A percentile compares a stretch with the other conserved stretches of the same genome.
Conservation (phyloP, 1,284 basidiomycete genomes). For the Ceratobasidium sp. region DNA sequence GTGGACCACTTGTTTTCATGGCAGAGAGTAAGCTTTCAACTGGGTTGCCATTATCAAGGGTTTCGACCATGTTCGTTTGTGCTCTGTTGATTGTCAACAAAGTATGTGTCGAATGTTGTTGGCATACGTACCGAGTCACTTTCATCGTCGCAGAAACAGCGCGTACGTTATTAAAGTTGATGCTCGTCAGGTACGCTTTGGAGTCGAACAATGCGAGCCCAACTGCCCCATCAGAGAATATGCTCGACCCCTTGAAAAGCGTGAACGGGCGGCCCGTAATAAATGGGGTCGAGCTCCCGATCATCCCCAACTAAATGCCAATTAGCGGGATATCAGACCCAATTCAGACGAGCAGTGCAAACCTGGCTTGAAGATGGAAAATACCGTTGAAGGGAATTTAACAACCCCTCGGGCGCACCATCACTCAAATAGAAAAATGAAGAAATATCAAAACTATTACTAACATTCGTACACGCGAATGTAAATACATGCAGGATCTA, state of each 20-base stretch:
- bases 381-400: slow-evolving; percentile 54
- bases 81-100: slow-evolving; percentile 54
- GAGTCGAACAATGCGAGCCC: slow-evolving; percentile 64
- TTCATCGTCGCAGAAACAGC: slow-evolving; percentile 60
- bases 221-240: slow-evolving; percentile 72
- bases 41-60: slow-evolving; percentile 69
- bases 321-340: not conserved
- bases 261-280: slow-evolving; percentile 82
- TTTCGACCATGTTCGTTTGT: slow-evolving; percentile 80
- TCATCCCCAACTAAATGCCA: slow-evolving; percentile 64
- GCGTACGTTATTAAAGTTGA: slow-evolving; percentile 61
- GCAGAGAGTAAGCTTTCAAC: slow-evolving; percentile 69
- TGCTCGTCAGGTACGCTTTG: slow-evolving; percentile 44
- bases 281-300: slow-evolving; percentile 84
- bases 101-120: not conserved
- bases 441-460: slow-evolving; percentile 53
- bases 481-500: not conserved
- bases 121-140: slow-evolving; percentile 60
- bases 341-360: slow-evolving; percentile 42
- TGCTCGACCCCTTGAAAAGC: slow-evolving; percentile 65
- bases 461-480: not conserved
- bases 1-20: slow-evolving; percentile 52
- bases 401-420: slow-evolving; percentile 65
- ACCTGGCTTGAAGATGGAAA: slow-evolving; percentile 64
- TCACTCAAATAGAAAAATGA: slow-evolving; percentile 70